Evolutionary conservation across 2,329 filamentous ascomycete species (phyloP).

Genomic region (Fusarium nanum): DNA sequence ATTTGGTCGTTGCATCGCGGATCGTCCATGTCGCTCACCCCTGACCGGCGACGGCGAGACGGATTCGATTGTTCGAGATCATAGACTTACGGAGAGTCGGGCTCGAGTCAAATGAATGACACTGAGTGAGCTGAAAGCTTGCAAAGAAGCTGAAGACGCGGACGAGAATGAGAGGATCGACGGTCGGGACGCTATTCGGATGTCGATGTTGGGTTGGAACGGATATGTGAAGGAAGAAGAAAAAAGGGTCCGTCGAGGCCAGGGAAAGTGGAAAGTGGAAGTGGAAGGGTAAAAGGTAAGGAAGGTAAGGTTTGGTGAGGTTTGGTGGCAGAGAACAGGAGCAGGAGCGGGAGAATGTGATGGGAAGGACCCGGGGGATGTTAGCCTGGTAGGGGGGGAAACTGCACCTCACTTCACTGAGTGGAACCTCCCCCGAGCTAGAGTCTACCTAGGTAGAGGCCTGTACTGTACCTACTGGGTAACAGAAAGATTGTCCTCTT

Average conservation of each 20-base stretch:
- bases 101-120: slow-evolving; percentile 41
- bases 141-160: slow-evolving; percentile 31
- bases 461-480: slow-evolving; percentile 1
- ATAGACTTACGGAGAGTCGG: slow-evolving; percentile 43
- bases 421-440: slow-evolving; percentile 35
- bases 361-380: slow-evolving; percentile 30
- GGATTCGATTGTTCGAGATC: slow-evolving; percentile 15
- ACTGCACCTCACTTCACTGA: slow-evolving; percentile 33
- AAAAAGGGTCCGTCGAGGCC: slow-evolving; percentile 44
- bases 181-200: slow-evolving; percentile 36
- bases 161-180: slow-evolving; percentile 39
- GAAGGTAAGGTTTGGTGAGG: slow-evolving; percentile 33
- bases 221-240: slow-evolving; percentile 40
- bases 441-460: slow-evolving; percentile 11
- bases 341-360: slow-evolving; percentile 31
- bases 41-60: slow-evolving; percentile 13
- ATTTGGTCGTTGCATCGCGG: slow-evolving; percentile 15
- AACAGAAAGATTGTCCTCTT: neutral
- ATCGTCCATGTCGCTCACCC: slow-evolving; percentile 8
- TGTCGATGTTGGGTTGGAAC: slow-evolving; percentile 38
- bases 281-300: slow-evolving; percentile 31
- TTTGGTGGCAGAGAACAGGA: slow-evolving; percentile 32
- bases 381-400: slow-evolving; percentile 39
- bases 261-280: slow-evolving; percentile 38
- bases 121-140: slow-evolving; percentile 26